phyloP scores from a whole-genome alignment of 2,329 filamentous ascomycete genomes.

The Septoria petroselini region DNA sequence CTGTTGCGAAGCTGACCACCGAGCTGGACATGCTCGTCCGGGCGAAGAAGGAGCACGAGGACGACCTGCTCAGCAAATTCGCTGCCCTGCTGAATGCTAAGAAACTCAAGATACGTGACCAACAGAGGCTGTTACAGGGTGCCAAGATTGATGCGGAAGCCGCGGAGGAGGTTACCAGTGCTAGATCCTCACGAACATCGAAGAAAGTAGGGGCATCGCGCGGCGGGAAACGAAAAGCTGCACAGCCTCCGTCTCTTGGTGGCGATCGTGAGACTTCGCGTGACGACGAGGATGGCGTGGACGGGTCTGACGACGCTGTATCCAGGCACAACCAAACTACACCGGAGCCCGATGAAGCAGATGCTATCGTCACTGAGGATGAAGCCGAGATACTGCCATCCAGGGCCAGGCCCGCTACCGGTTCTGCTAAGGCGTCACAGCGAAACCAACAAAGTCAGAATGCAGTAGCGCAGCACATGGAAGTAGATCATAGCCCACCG shows the following conservation, averaged over 20 bases:
- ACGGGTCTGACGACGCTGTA: conserved; percentile 28
- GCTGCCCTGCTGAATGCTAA: conserved; percentile 71
- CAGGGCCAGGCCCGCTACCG: too few relatives aligned
- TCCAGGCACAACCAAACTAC: conserved; percentile 16
- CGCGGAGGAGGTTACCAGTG: conserved; percentile 25
- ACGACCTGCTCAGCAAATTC: conserved; percentile 66
- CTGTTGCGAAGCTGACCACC: conserved; percentile 57
- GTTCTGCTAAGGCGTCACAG: conserved; percentile 3
- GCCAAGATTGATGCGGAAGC: conserved; percentile 63
- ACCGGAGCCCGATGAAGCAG: conserved; percentile 12
- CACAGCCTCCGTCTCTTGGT: conserved; percentile 32
- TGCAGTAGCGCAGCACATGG: conserved; percentile 7
- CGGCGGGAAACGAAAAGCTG: conserved; percentile 36
- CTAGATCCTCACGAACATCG: conserved; percentile 14
- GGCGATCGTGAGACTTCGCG: conserved; percentile 36
- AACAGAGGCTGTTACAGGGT: conserved; percentile 60
- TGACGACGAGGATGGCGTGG: conserved; percentile 35
- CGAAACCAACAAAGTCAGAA: conserved; percentile 1
- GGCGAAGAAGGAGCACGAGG: conserved; percentile 65
- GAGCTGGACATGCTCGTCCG: conserved; percentile 65
- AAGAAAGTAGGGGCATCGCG: conserved; percentile 32
- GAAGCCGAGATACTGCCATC: conserved; percentile 20
- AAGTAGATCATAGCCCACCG: conserved; percentile 15
- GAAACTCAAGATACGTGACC: conserved; percentile 73
- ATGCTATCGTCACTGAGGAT: conserved; percentile 9